phyloP scores from a whole-genome alignment of 352 stramenopile genomes.

The Pythium volutum region DNA sequence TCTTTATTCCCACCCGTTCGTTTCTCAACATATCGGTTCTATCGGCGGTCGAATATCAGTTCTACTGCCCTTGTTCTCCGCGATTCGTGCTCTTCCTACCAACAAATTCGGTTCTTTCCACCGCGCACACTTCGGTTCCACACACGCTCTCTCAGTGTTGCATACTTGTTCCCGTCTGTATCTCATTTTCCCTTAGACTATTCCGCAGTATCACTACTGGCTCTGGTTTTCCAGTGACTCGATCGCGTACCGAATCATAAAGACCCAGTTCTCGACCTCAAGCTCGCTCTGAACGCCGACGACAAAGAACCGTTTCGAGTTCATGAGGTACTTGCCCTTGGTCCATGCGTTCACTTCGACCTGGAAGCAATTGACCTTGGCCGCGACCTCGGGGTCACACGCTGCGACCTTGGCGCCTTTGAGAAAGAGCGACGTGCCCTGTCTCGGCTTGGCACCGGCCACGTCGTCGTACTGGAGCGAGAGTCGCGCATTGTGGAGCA shows the following conservation, averaged over 20 bases:
- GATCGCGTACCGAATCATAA: constrained; percentile 83
- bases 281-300: constrained; percentile 68
- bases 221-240: constrained; percentile 74
- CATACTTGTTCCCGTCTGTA: too few relatives aligned
- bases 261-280: constrained; percentile 83
- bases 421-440: constrained; percentile 66
- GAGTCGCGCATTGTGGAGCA: constrained; percentile 64
- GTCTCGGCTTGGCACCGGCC: constrained; percentile 32
- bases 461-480: constrained; percentile 71
- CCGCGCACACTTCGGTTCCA: too few relatives aligned
- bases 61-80: too few relatives aligned
- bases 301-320: constrained; percentile 65
- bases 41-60: not conserved
- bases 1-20: not conserved
- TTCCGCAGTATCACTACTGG: not conserved
- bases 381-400: constrained; percentile 64
- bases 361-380: constrained; percentile 84
- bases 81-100: too few relatives aligned
- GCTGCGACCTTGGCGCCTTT: constrained; percentile 69
- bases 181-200: too few relatives aligned
- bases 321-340: constrained; percentile 63
- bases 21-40: not conserved
- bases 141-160: too few relatives aligned
- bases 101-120: too few relatives aligned
- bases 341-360: constrained; percentile 82